Evolutionary conservation across 768 basidiomycete genomes (phyloP).

Genomic region (Russula ochroleuca): DNA sequence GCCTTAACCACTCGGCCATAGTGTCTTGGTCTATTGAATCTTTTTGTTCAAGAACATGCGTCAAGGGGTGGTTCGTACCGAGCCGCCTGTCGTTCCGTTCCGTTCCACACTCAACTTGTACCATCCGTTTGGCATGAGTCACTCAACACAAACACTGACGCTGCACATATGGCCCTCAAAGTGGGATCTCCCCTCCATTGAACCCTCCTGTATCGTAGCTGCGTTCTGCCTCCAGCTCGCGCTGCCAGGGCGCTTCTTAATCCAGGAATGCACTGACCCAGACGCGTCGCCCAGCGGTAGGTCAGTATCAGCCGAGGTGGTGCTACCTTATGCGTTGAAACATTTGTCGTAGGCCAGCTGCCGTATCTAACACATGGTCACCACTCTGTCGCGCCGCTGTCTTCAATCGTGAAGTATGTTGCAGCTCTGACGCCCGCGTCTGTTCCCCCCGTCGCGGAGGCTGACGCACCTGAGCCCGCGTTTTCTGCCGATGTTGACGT

Average conservation of each 20-base stretch:
- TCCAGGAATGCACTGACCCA: conserved; percentile 61
- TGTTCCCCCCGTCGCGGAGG: conserved; percentile 30
- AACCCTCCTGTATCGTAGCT: conserved; percentile 61
- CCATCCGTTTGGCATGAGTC: conserved; percentile 10
- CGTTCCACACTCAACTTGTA: not conserved
- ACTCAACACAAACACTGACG: conserved; percentile 27
- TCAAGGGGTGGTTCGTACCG: not conserved
- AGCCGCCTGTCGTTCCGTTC: no score
- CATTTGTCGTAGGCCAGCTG: conserved; percentile 51
- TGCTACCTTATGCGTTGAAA: not conserved
- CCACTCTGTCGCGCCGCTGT: conserved; percentile 46
- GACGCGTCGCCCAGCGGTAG: conserved; percentile 71
- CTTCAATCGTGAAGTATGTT: conserved; percentile 64
- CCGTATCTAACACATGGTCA: conserved; percentile 64
- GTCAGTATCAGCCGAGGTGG: conserved; percentile 32
- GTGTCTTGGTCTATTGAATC: not conserved
- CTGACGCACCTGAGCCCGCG: conserved; percentile 17
- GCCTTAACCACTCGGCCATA: conserved; percentile 28
- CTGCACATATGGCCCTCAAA: conserved; percentile 68
- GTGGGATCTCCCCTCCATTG: conserved; percentile 63
- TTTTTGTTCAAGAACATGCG: not conserved
- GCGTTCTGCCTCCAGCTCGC: conserved; percentile 64
- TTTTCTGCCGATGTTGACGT: conserved; percentile 45
- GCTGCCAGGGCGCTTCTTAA: conserved; percentile 61
- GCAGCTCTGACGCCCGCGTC: conserved; percentile 42